These are phyloP conservation scores for Reutealis trisperma DNA, from an alignment of 345 rosid genomes.

Conservation along the genomic window DNA sequence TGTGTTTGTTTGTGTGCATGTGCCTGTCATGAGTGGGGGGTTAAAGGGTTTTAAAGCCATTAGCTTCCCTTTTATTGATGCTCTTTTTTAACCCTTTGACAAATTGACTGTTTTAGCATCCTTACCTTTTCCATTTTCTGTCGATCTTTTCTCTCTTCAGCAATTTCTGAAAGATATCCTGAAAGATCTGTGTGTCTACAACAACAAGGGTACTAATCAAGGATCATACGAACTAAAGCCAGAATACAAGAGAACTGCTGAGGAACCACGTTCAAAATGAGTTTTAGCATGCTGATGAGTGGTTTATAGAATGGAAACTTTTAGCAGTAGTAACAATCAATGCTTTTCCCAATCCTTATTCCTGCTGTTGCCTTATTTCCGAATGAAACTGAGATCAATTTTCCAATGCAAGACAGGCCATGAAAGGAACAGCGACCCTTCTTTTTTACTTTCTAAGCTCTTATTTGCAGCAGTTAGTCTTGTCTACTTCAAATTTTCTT, in stretches of 20 bases:
- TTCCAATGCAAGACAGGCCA: background rate
- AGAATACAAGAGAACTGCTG: slow-evolving; percentile 66
- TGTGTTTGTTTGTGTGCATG: too few relatives aligned
- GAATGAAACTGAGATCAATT: background rate
- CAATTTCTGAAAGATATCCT: slow-evolving; percentile 86
- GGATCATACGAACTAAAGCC: slow-evolving; percentile 92
- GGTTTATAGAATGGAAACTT: too few relatives aligned
- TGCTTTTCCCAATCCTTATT: background rate
- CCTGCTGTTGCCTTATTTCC: too few relatives aligned
- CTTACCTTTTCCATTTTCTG: background rate
- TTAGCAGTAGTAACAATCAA: background rate
- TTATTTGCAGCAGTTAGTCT: background rate
- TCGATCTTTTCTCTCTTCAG: slow-evolving; percentile 35
- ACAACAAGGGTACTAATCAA: slow-evolving; percentile 84
- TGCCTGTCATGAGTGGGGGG: too few relatives aligned
- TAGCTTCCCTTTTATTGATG: background rate
- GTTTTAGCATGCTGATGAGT: background rate
- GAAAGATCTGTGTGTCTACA: slow-evolving; percentile 82
- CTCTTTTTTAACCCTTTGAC: background rate
- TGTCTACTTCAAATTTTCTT: background rate
- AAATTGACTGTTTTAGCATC: background rate
- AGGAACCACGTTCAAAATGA: slow-evolving; percentile 35
- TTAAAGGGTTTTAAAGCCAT: background rate
- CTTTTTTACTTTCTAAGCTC: background rate
- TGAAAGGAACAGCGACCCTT: background rate